These are phyloP conservation scores for Penicillium psychrofluorescens DNA, from an alignment of 495 filamentous ascomycete genomes.

Conservation along the genomic window DNA sequence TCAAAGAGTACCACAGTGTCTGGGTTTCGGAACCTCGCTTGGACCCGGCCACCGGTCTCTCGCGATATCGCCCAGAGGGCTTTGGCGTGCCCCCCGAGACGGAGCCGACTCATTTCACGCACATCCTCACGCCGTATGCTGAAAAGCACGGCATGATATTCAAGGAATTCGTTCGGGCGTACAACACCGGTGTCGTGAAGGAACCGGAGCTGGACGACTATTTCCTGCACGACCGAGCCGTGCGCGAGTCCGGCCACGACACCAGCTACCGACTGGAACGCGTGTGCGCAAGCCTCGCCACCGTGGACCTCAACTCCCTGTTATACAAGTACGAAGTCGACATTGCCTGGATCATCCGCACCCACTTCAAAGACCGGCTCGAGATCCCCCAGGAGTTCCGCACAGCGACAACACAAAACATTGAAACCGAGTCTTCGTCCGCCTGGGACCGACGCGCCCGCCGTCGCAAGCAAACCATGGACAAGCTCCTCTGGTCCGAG, in stretches of 20 bases:
- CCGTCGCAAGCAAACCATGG: conserved; percentile 69
- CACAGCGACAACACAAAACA: conserved; percentile 44
- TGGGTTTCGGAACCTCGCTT: conserved; percentile 78
- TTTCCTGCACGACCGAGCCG: conserved; percentile 89
- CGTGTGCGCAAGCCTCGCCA: conserved; percentile 80
- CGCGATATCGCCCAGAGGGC: conserved; percentile 83
- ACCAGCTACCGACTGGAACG: conserved; percentile 88
- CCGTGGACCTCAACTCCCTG: conserved; percentile 87
- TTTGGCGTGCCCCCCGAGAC: conserved; percentile 90
- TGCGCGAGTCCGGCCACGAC: conserved; percentile 96
- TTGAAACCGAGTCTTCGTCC: conserved; percentile 68
- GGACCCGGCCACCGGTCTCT: conserved; percentile 76
- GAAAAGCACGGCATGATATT: conserved; percentile 77
- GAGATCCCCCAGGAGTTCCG: conserved; percentile 74
- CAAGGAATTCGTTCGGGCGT: conserved; percentile 73
- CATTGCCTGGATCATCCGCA: conserved; percentile 76
- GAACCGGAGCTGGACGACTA: conserved; percentile 92
- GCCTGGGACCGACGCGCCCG: conserved; percentile 82
- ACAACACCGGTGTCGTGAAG: conserved; percentile 67
- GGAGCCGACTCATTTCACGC: conserved; percentile 78
- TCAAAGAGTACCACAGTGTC: conserved; percentile 92
- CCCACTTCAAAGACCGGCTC: conserved; percentile 71
- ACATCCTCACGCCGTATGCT: conserved; percentile 79
- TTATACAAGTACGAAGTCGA: conserved; percentile 96
- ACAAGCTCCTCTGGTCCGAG: conserved; percentile 87